Evolutionary conservation across 2,329 filamentous ascomycete species (phyloP).

Genomic region (Fusarium tupiense): DNA sequence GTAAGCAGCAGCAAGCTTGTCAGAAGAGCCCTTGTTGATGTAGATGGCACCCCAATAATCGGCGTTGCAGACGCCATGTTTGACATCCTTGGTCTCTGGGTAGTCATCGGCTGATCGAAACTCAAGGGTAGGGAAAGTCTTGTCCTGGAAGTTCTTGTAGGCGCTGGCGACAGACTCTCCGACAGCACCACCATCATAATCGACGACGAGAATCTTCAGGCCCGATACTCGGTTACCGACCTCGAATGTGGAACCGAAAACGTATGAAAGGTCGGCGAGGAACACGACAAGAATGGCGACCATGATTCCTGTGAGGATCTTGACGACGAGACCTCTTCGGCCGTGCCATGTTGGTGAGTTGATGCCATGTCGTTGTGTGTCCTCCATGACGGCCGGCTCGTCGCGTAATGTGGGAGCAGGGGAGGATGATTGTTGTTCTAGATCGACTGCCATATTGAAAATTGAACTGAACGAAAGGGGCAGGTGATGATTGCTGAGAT

Average conservation of each 20-base stretch:
- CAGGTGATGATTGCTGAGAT: neutral
- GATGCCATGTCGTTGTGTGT: slow-evolving; percentile 10
- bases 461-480: neutral
- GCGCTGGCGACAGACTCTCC: slow-evolving; percentile 47
- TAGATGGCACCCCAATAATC: slow-evolving; percentile 53
- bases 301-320: slow-evolving; percentile 29
- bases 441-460: slow-evolving; percentile 1
- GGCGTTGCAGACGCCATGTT: slow-evolving; percentile 48
- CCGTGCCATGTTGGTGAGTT: slow-evolving; percentile 22
- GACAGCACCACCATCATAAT: slow-evolving; percentile 47
- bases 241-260: slow-evolving; percentile 48
- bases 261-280: slow-evolving; percentile 44
- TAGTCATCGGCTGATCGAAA: slow-evolving; percentile 42
- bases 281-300: slow-evolving; percentile 34
- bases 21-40: slow-evolving; percentile 45
- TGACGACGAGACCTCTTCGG: slow-evolving; percentile 5
- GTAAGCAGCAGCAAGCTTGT: slow-evolving; percentile 44
- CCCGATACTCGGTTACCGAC: slow-evolving; percentile 33
- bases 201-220: slow-evolving; percentile 45
- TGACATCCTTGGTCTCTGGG: slow-evolving; percentile 39
- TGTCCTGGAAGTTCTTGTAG: slow-evolving; percentile 45
- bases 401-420: slow-evolving; percentile 30
- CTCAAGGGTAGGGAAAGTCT: slow-evolving; percentile 47
- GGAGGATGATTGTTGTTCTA: slow-evolving; percentile 20
- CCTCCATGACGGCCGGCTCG: neutral